These are phyloP conservation scores for Penicillium desertorum DNA, from an alignment of 495 filamentous ascomycete species.

Conservation along the genomic window DNA sequence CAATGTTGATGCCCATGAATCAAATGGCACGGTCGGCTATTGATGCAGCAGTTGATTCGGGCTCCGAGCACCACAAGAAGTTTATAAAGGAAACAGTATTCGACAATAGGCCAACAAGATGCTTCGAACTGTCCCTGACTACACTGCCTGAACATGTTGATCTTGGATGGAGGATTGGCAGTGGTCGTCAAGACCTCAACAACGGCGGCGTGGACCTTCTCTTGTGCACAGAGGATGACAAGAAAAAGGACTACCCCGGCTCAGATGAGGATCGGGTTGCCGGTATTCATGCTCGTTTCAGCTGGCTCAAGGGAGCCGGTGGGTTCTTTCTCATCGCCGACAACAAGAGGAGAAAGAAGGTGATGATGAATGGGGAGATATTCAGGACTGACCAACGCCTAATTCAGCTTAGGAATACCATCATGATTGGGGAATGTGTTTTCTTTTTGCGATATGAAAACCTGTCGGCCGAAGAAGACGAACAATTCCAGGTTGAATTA, in stretches of 20 bases:
- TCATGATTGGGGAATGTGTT: slow-evolving; percentile 8
- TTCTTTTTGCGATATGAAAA: slow-evolving; percentile 5
- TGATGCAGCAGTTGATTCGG: background rate
- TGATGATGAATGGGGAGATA: slow-evolving; percentile 7
- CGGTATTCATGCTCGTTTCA: slow-evolving; percentile 12
- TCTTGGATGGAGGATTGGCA: slow-evolving; percentile 9
- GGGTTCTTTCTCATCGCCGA: slow-evolving; percentile 10
- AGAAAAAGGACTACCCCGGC: background rate
- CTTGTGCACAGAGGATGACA: background rate
- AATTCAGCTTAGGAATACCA: slow-evolving; percentile 4
- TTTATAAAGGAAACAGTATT: slow-evolving; percentile 7
- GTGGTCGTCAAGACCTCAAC: background rate
- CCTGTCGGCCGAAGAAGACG: background rate
- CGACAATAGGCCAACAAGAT: slow-evolving; percentile 1
- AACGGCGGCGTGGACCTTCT: slow-evolving; percentile 8
- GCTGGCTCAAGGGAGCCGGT: slow-evolving; percentile 3
- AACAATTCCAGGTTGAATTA: slow-evolving; percentile 1
- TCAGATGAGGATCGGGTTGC: background rate
- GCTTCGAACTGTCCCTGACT: slow-evolving; percentile 5
- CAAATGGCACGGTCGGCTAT: background rate
- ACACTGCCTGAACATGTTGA: background rate
- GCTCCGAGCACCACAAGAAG: background rate
- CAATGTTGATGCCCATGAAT: background rate
- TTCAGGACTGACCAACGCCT: background rate
- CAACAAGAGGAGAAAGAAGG: slow-evolving; percentile 4